Evolutionary conservation across 371 early-diverging fungal species (phyloP), one percentile per base, ranked within the genome.

Genomic region (Mucor indicus): DNA sequence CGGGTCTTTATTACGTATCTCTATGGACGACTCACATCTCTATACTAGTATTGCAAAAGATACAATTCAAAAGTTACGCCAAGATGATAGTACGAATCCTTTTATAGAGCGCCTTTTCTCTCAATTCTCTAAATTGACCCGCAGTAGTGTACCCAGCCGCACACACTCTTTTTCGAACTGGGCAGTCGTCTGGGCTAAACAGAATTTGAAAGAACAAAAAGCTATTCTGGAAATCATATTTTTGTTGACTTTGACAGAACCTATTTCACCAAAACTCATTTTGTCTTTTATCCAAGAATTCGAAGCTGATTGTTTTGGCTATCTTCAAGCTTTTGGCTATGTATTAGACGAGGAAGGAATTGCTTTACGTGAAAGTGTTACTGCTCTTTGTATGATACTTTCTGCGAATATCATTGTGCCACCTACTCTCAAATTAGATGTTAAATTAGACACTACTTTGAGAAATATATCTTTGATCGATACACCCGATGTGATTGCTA

Each of bases 151-250:
- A 2, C 66, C 68, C 5, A 31, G 50, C 2, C 49, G 39, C 27
- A 50, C 38, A 15, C 31, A 53, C 11, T 37, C 50, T 3, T 41
- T 35, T 10, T 25, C 44, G 6, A 32, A 37, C 8, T 50, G 57
- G 51, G 41, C 64, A 1, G 25, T 16, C 3, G 37, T 46, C 12
- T 71, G 67, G 67, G 64, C 69, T 7, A 68, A 69, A 15, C 75
- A 75, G 17, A 54, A 53, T 10, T 53, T 75, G n/a, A 57, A 52
- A 27, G 75, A 75, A 39, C 64, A 75, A 33, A 55, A 57, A 22
- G 64, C 62, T 9, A 46, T 75, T 12, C 41, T 75, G 38, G 69
- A 75, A 37, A 62, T 71, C 13, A 16, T 75, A 2, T 62, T 66
- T 33, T 38, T 75, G 15, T 47, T 49, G 22, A 48, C 52, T 27